Conservation (phyloP, 441 rosid species). For the Biscutella laevigata region DNA sequence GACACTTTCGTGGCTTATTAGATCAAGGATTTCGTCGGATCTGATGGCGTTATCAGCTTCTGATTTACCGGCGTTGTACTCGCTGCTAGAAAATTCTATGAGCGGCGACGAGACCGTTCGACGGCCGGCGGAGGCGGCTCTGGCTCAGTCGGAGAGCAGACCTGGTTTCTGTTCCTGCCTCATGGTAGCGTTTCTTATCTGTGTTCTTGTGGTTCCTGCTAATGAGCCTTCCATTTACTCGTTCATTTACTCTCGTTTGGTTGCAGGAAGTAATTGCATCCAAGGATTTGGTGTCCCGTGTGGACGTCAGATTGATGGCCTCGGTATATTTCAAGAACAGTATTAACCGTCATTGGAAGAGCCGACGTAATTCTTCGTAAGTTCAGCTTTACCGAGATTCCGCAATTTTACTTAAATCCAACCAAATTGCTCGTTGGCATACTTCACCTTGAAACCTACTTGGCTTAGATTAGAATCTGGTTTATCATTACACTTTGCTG, state of each 20-base stretch:
- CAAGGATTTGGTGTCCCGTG: conserved; percentile 81
- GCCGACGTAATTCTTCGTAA: conserved; percentile 70
- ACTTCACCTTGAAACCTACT: neutral
- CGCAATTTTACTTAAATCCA: neutral
- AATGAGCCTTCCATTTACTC: conserved; percentile 5
- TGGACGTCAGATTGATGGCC: conserved; percentile 82
- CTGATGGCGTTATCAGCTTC: conserved; percentile 87
- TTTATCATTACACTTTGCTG: neutral
- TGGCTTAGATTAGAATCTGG: neutral
- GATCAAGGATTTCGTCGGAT: conserved; percentile 20
- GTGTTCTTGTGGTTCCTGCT: conserved; percentile 23
- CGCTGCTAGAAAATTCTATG: conserved; percentile 78
- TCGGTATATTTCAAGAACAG: conserved; percentile 90
- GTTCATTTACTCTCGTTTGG: conserved; percentile 12
- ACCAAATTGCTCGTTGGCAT: neutral
- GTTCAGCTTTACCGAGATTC: neutral
- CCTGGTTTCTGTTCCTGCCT: conserved; percentile 96
- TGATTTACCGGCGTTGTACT: conserved; percentile 78
- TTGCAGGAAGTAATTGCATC: conserved; percentile 89
- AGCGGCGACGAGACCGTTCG: conserved; percentile 73
- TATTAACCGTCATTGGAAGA: conserved; percentile 84
- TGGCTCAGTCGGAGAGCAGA: conserved; percentile 75
- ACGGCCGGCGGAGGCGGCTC: conserved; percentile 85
- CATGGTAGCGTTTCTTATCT: conserved; percentile 46
- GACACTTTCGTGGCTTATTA: conserved; percentile 6